Percentiles rank a stretch among this genome's conserved stretches.
Conservation (phyloP, 139 green algal species). For the Nannochloris sp. region DNA sequence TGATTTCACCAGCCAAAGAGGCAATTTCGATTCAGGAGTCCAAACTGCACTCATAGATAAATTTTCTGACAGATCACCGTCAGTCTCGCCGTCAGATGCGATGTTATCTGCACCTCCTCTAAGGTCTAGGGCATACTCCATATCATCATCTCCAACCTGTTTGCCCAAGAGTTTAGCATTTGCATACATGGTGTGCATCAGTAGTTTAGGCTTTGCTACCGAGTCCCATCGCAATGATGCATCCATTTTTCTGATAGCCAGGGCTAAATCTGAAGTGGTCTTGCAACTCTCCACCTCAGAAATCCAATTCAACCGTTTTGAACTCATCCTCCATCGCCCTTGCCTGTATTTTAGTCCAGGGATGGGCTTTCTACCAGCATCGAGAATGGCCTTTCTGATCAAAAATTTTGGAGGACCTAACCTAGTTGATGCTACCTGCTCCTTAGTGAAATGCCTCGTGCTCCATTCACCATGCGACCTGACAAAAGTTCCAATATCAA, state of each 20-base stretch:
- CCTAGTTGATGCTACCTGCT: not conserved
- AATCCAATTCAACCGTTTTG: constrained; percentile 21
- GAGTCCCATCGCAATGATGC: constrained; percentile 13
- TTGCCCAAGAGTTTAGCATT: not conserved
- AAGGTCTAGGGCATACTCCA: not conserved
- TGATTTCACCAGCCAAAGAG: constrained; percentile 37
- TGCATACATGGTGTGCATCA: not conserved
- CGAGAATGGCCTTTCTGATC: constrained; percentile 16
- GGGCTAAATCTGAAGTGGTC: constrained; percentile 27
- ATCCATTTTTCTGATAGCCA: constrained; percentile 38
- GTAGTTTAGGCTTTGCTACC: constrained; percentile 2
- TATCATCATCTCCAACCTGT: not conserved
- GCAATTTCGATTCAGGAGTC: constrained; percentile 34
- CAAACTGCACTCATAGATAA: constrained; percentile 13
- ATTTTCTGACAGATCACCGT: no score
- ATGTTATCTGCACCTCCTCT: not conserved
- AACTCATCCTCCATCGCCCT: constrained; percentile 6
- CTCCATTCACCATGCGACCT: constrained; percentile 23
- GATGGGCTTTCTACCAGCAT: constrained; percentile 25
- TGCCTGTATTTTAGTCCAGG: constrained; percentile 28
- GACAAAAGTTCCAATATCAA: not conserved
- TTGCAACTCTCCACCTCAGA: constrained; percentile 17
- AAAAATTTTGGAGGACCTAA: constrained; percentile 17
- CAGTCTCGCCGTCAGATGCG: no score
- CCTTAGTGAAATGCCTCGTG: not conserved